Percentiles rank a stretch among this genome's conserved stretches.
These are phyloP conservation scores for Exophiala mesophila DNA, from an alignment of 2,329 filamentous ascomycete species.

Conservation along the genomic window DNA sequence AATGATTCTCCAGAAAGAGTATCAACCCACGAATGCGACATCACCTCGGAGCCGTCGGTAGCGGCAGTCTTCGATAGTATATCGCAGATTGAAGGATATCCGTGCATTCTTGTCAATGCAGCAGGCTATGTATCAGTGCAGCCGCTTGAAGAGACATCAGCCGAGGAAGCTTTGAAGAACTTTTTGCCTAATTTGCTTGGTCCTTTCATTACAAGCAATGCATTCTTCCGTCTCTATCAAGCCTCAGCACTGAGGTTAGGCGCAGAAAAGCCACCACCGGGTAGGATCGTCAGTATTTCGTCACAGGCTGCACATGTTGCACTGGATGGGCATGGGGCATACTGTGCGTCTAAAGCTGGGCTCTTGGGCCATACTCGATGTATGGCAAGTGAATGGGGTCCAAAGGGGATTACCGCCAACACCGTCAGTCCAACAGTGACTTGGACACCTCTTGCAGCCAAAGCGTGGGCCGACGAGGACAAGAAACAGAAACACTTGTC, in stretches of 20 bases:
- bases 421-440: slow-evolving; percentile 44
- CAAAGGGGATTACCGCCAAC: slow-evolving; percentile 44
- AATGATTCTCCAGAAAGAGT: slow-evolving; percentile 27
- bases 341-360: slow-evolving; percentile 46
- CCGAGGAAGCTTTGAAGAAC: slow-evolving; percentile 41
- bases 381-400: slow-evolving; percentile 46
- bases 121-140: slow-evolving; percentile 45
- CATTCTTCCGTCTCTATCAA: slow-evolving; percentile 41
- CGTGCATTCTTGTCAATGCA: slow-evolving; percentile 40
- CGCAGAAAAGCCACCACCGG: slow-evolving; percentile 30
- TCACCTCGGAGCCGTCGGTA: slow-evolving; percentile 46
- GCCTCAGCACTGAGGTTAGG: not conserved
- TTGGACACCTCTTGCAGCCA: slow-evolving; percentile 44
- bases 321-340: slow-evolving; percentile 42
- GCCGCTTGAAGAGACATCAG: slow-evolving; percentile 39
- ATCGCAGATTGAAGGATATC: slow-evolving; percentile 32
- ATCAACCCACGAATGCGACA: slow-evolving; percentile 42
- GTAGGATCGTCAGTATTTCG: slow-evolving; percentile 44
- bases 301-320: slow-evolving; percentile 46
- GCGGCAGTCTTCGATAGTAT: slow-evolving; percentile 36
- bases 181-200: slow-evolving; percentile 43
- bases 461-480: slow-evolving; percentile 36
- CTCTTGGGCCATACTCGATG: slow-evolving; percentile 42
- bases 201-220: slow-evolving; percentile 43
- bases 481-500: slow-evolving; percentile 35